Evolutionary conservation across 768 basidiomycete species (phyloP), one percentile per base, ranked within the genome.

Genomic region (Pleurotus djamor): DNA sequence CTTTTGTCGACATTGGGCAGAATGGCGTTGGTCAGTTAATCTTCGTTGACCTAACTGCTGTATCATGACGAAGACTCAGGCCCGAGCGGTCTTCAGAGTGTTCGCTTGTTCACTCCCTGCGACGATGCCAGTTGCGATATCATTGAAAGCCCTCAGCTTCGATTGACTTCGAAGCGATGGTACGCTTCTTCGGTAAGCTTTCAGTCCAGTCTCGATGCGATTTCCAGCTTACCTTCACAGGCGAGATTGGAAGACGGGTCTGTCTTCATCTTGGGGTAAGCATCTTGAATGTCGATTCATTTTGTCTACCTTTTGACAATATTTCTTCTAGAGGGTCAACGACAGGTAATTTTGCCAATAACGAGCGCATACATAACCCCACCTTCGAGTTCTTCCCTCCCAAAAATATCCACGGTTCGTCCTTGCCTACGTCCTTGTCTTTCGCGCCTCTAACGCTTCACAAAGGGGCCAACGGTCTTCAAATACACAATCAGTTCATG

Each of bases 301-400:
- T 49, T 21, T 49, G 17, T 49, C 17, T 2, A 5, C 17, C 6
- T 37, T 9, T 21, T 34, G 50, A 52, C 33, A 16, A 16, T 52
- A 2, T 34, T 2, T 2, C 10, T 34, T 21, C 9, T 33, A 52
- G 32, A 6, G 60, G 63, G 2, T 59, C 63, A 45, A 54, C 61
- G 12, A n/a, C 57, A 41, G 61, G 59, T 48, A 58, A 28, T 28
- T 28, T 85, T 78, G 86, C 87, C 67, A 86, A 88, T 65, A 84
- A 80, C 34, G 78, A 74, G 52, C 83, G 85, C 3, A 80, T 82
- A 51, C 86, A 85, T 68, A 85, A 85, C 59, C 83, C 84, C 0
- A 86, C 84, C 0, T 69, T 73, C 52, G 76, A 76, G 58, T 78
- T 76, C 51, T 76, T 71, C 67, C 76, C 76, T 3, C 66, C 72